Evolutionary conservation across 1,284 basidiomycete species (phyloP).

Genomic region (Irpex sp.): DNA sequence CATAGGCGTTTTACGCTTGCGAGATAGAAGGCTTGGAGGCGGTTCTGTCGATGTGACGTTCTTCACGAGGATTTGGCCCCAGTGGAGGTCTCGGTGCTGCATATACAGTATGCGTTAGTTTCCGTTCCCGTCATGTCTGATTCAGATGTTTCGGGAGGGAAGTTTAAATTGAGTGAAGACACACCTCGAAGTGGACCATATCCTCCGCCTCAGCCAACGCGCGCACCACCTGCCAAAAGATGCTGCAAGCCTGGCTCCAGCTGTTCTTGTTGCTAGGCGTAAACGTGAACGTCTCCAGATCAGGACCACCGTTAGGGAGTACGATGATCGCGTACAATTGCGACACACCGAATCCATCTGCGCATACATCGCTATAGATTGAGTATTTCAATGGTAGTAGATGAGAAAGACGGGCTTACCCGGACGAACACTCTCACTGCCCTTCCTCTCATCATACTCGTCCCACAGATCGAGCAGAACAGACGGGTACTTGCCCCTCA

Average conservation of each 20-base stretch:
- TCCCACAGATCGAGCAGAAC: constrained; percentile 85
- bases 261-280: constrained; percentile 41
- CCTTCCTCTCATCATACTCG: constrained; percentile 64
- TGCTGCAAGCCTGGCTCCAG: constrained; percentile 84
- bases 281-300: constrained; percentile 83
- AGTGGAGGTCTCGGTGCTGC: constrained; percentile 95
- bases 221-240: constrained; percentile 89
- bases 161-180: constrained; percentile 14
- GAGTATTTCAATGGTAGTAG: neutral
- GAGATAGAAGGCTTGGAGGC: constrained; percentile 16
- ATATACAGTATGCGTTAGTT: too few species aligned
- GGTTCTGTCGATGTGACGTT: constrained; percentile 33
- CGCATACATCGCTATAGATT: neutral
- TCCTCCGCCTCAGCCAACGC: constrained; percentile 79
- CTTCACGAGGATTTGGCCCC: constrained; percentile 94
- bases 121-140: too few species aligned
- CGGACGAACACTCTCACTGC: constrained; percentile 84
- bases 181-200: constrained; percentile 82
- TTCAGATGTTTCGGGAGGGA: neutral
- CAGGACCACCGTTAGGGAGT: constrained; percentile 84
- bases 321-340: constrained; percentile 90
- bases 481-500: constrained; percentile 81
- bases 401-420: constrained; percentile 41
- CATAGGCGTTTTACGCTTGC: constrained; percentile 41
- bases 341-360: constrained; percentile 68